A percentile compares a stretch with the other conserved stretches of the same genome.
phyloP scores from a whole-genome alignment of 1,284 basidiomycete genomes.

The Cerioporus squamosus region DNA sequence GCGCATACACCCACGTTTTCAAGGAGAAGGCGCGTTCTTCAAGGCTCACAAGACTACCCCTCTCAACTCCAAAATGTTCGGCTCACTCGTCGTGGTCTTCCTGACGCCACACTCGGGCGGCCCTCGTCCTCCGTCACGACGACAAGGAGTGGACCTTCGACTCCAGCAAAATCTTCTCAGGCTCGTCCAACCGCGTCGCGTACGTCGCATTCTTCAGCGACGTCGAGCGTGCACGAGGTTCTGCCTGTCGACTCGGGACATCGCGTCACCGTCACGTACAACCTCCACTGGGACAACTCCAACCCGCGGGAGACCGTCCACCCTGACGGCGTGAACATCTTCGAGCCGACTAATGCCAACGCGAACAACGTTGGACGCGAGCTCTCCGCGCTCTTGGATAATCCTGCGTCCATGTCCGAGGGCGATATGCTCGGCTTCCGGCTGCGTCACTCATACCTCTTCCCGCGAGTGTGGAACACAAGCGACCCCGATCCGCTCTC shows the following conservation, averaged over 20 bases:
- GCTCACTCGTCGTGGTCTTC: constrained; percentile 47
- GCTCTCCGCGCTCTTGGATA: constrained; percentile 27
- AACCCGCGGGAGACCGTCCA: too few species aligned
- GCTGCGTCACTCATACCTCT: constrained; percentile 37
- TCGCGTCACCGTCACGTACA: constrained; percentile 47
- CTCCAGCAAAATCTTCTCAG: constrained; percentile 14
- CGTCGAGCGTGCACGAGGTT: constrained; percentile 51
- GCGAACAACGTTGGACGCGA: not conserved
- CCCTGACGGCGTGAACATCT: not conserved
- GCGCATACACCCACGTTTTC: too few species aligned
- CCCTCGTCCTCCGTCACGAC: constrained; percentile 39
- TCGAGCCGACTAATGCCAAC: not conserved
- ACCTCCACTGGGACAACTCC: constrained; percentile 33
- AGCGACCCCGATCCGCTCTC: not conserved
- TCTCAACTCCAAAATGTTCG: constrained; percentile 42
- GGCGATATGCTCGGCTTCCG: constrained; percentile 43
- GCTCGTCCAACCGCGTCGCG: constrained; percentile 20
- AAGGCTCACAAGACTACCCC: constrained; percentile 46
- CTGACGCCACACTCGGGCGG: constrained; percentile 46
- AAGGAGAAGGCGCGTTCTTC: constrained; percentile 44
- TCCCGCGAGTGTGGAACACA: constrained; percentile 14
- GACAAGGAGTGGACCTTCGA: constrained; percentile 38
- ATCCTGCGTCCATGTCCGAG: constrained; percentile 30
- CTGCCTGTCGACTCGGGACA: constrained; percentile 41
- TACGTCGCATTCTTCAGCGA: constrained; percentile 47